These are phyloP conservation scores for Aspergillus mulundensis DNA, from an alignment of 495 filamentous ascomycete species.

Conservation along the genomic window DNA sequence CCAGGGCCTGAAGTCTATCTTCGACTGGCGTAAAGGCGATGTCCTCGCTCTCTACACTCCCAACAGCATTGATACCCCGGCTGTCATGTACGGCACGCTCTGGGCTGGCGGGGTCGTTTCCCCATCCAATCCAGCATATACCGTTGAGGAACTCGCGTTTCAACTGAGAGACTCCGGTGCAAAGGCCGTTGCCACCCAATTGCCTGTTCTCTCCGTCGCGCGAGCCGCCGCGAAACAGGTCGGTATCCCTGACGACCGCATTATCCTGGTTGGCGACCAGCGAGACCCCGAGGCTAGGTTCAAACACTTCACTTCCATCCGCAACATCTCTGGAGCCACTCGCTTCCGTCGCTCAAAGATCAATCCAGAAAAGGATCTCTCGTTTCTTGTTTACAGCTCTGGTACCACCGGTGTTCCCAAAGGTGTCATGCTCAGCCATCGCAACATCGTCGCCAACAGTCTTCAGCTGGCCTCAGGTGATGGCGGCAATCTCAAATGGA, in stretches of 20 bases:
- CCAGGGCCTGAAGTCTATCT: slow-evolving; percentile 64
- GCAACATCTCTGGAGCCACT: slow-evolving; percentile 51
- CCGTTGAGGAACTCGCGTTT: slow-evolving; percentile 77
- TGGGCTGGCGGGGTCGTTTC: slow-evolving; percentile 82
- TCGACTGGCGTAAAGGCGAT: slow-evolving; percentile 78
- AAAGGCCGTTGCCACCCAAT: slow-evolving; percentile 71
- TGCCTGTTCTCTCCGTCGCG: slow-evolving; percentile 57
- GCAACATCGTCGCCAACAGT: slow-evolving; percentile 74
- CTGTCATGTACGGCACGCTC: slow-evolving; percentile 69
- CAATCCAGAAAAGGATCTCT: slow-evolving; percentile 43
- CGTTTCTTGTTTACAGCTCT: slow-evolving; percentile 77
- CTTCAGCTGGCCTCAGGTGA: slow-evolving; percentile 57
- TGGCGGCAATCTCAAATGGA: slow-evolving; percentile 52
- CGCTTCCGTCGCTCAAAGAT: slow-evolving; percentile 45
- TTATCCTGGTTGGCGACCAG: slow-evolving; percentile 77
- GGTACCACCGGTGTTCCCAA: slow-evolving; percentile 94
- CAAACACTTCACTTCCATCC: slow-evolving; percentile 75
- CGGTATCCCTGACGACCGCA: slow-evolving; percentile 58
- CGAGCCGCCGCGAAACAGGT: slow-evolving; percentile 61
- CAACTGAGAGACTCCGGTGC: slow-evolving; percentile 80
- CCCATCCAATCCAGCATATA: slow-evolving; percentile 87
- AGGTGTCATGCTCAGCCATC: slow-evolving; percentile 84
- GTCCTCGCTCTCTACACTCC: slow-evolving; percentile 67
- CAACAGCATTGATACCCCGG: slow-evolving; percentile 70
- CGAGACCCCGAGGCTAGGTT: slow-evolving; percentile 53